Evolutionary conservation across 208 protist genomes (phyloP), one percentile per base, ranked within the genome.

Genomic region (Leishmania braziliensis): DNA sequence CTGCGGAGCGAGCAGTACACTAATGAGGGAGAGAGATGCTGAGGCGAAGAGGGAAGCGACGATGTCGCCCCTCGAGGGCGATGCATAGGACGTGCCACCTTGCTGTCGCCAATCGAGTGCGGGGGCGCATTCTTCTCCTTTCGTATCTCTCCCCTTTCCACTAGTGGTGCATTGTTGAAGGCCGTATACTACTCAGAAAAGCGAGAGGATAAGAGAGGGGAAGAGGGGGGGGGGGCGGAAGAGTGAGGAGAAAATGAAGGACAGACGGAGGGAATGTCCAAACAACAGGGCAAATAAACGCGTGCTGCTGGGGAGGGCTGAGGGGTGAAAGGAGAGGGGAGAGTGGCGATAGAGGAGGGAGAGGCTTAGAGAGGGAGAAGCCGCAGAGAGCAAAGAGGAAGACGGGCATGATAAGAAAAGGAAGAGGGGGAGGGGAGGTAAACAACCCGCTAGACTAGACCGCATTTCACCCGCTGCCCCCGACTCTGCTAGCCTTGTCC

Each of bases 201-300:
- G 60, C 60, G 60, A 14, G n/a, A 66, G 73, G 73, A 77, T 65
- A 39, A 51, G 18, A 79, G 20, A 72, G 20, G 14, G n/a, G 6
- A 77, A 6, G 43, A 46, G 43, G 43, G 43, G 23, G 36, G 10
- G 33, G 69, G 56, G 26, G 73, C 26, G 5, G n/a, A 77, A 65
- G 33, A 77, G 73, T 20, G 72, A 81, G 14, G 78, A 82, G 65
- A 82, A 82, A 39, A 75, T 39, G 68, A 14, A 65, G 54, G 26
- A 78, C 23, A 62, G 56, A 62, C 56, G 56, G 23, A 62, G 23
- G 56, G 23, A 62, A 62, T 62, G 56, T 0, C 56, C 18, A 62
- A 16, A 62, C 18, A 16, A 62, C 23, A 62, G 43, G 43, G 43
- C 43, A 46, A 46, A 46, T 46, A 46, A 46, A 46, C 43, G 43